Base-by-base conservation (phyloP, 2,329 filamentous ascomycete genomes). In the Aureobasidium sp. region DNA sequence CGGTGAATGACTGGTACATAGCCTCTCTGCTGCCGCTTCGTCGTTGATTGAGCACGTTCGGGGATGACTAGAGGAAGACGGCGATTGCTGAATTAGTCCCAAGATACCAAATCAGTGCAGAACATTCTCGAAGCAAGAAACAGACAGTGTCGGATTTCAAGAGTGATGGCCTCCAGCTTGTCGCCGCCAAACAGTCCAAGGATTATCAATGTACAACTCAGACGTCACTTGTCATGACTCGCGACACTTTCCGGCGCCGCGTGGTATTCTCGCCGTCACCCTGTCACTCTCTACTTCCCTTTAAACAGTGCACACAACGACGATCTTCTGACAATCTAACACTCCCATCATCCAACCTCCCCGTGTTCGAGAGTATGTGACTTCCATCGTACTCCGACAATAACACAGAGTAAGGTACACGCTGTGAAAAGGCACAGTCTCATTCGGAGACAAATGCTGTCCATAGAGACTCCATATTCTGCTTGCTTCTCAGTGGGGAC, bases 1-100 rank as follows among this genome's bases (percentile, higher is more conserved):
- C 94, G 29, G 90, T 94, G 77, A 99, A 99, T 59, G 89, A 91
- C 64, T 89, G 87, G 77, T 94, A 95, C 93, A 97, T 97, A 13
- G 50, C 32, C 30, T 29, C 11, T 36, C 53, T 32, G 32, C n/a
- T n/a, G 32, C n/a, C 13, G 32, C 16, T 25, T 34, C 5, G 27
- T 42, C 52, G 36, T 5, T 21, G 34, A 6, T 27, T 3, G 50
- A 29, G 36, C 25, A 15, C 8, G 11, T 42, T 11, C 6, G 15
- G 37, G 10, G 11, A 13, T 30, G 36, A n/a, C 29, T 21, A 2
- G 11, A 15, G 5, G 5, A 32, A 10, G 34, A 39, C 11, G 13
- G 49, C 27, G 49, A 15, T 29, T 42, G 29, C 32, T 16, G 27
- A 13, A 32, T 54, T 32, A 42, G 36, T 42, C 37, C 25, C 16